A percentile compares a stretch with the other conserved stretches of the same genome.
Conservation (phyloP, 768 basidiomycete genomes). For the Tremella mesenterica region DNA sequence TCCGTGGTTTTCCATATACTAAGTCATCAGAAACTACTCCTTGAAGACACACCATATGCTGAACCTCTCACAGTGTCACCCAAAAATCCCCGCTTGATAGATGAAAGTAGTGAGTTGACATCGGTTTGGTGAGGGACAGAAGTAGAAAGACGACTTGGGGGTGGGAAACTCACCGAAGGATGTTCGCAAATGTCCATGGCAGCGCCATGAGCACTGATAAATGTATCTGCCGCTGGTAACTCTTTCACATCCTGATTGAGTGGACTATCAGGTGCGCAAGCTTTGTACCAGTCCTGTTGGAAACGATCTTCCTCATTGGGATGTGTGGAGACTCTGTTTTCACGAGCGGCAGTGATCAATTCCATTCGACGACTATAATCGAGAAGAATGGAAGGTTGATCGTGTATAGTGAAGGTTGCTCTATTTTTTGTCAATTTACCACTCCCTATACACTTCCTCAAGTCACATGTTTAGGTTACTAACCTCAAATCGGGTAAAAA, state of each 20-base stretch:
- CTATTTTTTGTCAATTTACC: no score
- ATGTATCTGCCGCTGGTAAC: constrained; percentile 36
- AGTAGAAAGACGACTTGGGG: background rate
- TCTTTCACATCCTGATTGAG: constrained; percentile 29
- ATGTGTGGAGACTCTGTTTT: constrained; percentile 34
- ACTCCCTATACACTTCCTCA: background rate
- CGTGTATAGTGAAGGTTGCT: constrained; percentile 45
- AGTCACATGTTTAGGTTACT: background rate
- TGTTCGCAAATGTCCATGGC: constrained; percentile 45
- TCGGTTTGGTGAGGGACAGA: background rate
- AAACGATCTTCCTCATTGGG: constrained; percentile 38
- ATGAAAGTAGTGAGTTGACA: no score
- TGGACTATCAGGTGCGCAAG: constrained; percentile 42
- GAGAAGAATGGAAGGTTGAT: constrained; percentile 43
- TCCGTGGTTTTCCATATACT: constrained; percentile 43
- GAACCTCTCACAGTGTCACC: no score
- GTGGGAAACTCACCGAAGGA: constrained; percentile 27
- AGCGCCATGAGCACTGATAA: constrained; percentile 36
- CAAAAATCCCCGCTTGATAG: no score
- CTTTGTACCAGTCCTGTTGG: constrained; percentile 36
- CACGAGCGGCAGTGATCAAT: constrained; percentile 34
- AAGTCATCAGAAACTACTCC: no score
- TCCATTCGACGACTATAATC: constrained; percentile 38
- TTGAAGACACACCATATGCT: no score
- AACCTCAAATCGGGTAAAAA: constrained; percentile 40